Base-by-base conservation (phyloP, 129 eudicot genomes). In the Flaveria sonorensis region DNA sequence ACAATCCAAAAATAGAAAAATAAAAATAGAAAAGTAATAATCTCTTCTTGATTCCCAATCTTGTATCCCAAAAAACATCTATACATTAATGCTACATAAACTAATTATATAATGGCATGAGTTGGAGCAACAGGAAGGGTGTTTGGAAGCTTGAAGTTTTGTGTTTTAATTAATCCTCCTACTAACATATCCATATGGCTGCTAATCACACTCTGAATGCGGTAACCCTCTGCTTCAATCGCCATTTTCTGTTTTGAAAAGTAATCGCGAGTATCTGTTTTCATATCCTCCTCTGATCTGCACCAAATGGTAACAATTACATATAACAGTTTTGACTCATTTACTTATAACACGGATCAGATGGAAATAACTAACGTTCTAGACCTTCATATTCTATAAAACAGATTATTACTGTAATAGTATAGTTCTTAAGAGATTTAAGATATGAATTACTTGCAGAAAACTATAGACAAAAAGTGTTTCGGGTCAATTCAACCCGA, bases 151-250 rank as follows among this genome's bases (percentile, higher is more conserved):
- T 86, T 86, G 87, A 86, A 89, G 51, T 75, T 36, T 48, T 66
- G 81, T 14, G 80, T 68, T 64, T 76, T 82, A 36, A 47, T 30
- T 52, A 28, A 63, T 39, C 79, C 24, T 7, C 81, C 85, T 36
- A 70, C 74, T 62, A 89, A 63, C 51, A 83, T 86, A 68, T 89
- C 95, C 89, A 84, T 84, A 24, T 76, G 86, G 83, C 95, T 86
- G 80, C 91, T 87, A 63, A 89, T 85, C 67, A 85, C 87, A 53
- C 80, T 87, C 39, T 19, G 62, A 3, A 86, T 75, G 12, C 70
- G 83, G 13, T 75, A 82, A 16, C 88, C 86, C n/a, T 78, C 81
- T 26, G 26, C 61, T 78, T 85, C 68, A 68, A 89, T 64, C 32
- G 18, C 72, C 77, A 1, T 75, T 57, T 80, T 86, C 61, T 14